Conservation (phyloP, 345 rosid species). For the Linum usitatissimum region DNA sequence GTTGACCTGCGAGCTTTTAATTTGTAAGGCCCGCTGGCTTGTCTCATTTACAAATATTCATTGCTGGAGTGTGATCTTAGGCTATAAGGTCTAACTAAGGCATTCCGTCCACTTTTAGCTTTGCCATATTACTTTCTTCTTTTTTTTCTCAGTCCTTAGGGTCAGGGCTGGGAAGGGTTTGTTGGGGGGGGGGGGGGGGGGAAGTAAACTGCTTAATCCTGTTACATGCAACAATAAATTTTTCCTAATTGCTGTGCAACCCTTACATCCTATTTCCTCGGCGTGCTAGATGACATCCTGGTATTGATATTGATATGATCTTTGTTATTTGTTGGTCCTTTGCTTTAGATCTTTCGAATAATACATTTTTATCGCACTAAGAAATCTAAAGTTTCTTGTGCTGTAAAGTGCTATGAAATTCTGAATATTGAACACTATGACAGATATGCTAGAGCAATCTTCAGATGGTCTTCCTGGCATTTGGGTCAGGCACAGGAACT, state of each 20-base stretch:
- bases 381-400: slow-evolving; percentile 21
- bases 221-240: neutral
- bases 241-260: neutral
- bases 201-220: neutral
- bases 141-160: neutral
- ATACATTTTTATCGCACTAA: slow-evolving; percentile 4
- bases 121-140: neutral
- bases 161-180: too few relatives aligned
- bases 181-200: neutral
- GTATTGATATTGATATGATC: neutral
- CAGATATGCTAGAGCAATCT: slow-evolving; percentile 64
- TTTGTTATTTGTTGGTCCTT: neutral
- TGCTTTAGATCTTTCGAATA: neutral
- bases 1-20: neutral
- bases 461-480: slow-evolving; percentile 57
- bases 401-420: slow-evolving; percentile 26
- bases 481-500: slow-evolving; percentile 55
- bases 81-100: neutral
- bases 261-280: slow-evolving; percentile 1
- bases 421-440: slow-evolving; percentile 50
- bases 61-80: neutral
- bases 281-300: neutral
- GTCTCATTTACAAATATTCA: neutral
- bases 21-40: neutral
- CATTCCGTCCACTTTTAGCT: too few relatives aligned